Evolutionary conservation across 169 alveolate genomes (phyloP).

Genomic region (Cyclospora cayetanensis): DNA sequence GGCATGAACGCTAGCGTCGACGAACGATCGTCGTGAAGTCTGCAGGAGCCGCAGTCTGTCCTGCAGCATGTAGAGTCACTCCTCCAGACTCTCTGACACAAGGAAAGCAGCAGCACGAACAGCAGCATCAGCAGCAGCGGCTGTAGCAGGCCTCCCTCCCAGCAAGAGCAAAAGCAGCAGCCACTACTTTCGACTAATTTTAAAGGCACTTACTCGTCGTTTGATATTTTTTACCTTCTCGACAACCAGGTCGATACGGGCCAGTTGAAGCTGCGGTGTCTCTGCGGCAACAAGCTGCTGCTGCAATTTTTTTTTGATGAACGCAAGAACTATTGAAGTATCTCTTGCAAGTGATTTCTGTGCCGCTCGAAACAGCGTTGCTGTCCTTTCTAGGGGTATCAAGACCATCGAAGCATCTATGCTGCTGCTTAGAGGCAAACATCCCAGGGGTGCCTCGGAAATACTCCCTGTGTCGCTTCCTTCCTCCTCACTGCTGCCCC

Average conservation of each 20-base stretch:
- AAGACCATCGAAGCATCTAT: neutral
- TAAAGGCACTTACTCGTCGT: neutral
- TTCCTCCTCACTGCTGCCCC: neutral
- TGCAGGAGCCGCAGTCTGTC: too few species aligned
- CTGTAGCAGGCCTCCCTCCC: neutral
- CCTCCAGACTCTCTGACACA: too few species aligned
- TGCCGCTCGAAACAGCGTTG: neutral
- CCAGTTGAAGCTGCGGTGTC: neutral
- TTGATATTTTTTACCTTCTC: neutral
- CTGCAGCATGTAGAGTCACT: too few species aligned
- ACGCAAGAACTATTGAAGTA: neutral
- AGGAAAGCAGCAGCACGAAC: neutral
- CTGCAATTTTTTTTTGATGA: neutral
- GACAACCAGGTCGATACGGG: neutral
- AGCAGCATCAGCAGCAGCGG: neutral
- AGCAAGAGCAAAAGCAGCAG: neutral
- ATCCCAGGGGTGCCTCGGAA: neutral
- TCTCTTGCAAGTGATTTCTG: neutral
- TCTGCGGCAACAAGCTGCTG: neutral
- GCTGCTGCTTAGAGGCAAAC: neutral
- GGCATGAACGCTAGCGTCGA: too few species aligned
- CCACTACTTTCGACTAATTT: neutral
- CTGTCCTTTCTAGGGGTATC: neutral
- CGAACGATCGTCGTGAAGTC: too few species aligned
- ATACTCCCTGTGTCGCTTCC: neutral